Base-by-base conservation (phyloP, 768 basidiomycete genomes). In the Coprinopsis cinerea region DNA sequence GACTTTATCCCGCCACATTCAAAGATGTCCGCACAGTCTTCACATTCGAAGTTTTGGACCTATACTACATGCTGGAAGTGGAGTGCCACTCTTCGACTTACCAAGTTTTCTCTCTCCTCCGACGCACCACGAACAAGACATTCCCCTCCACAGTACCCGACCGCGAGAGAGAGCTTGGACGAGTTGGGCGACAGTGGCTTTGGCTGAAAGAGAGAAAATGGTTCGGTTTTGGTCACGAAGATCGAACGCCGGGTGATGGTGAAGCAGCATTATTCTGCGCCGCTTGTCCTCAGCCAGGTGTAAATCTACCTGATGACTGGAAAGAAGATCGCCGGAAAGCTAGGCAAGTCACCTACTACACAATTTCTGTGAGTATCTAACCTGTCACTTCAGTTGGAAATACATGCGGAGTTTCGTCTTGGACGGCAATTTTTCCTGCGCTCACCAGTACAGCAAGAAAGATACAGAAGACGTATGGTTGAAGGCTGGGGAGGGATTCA, bases 71-170 rank as follows among this genome's bases (percentile, higher is more conserved):
- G 1, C 28, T 39, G 1, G 55, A 53, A 23, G 47, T 61, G 0
- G 60, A 63, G 51, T 57, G 54, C 30, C 55, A 57, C n/a, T 47
- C 53, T 1, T 52, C 57, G 7, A 51, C 50, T 1, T 55, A 57
- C 30, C 57, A 59, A 9, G 58, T 57, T 35, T 57, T 52, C 28
- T 25, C 52, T 4, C 57, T 55, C 20, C 37, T 63, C 0, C 36
- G 56, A 0, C 48, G 59, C 1, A 2, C 48, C 14, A 63, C 60
- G 1, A 49, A 52, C 28, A 49, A 53, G 3, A 41, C 53, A 20
- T 53, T 53, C 20, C 58, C 58, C 0, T 32, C 48, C 7, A 3
- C 34, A 0, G 55, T 58, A 1, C 52, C 51, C 44, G 42, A 63
- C 17, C 44, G 56, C 1, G 59, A 59, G 17, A 7, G 25, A 2